These are phyloP conservation scores for Oidiodendron maius DNA, from an alignment of 495 filamentous ascomycete species.

Conservation along the genomic window DNA sequence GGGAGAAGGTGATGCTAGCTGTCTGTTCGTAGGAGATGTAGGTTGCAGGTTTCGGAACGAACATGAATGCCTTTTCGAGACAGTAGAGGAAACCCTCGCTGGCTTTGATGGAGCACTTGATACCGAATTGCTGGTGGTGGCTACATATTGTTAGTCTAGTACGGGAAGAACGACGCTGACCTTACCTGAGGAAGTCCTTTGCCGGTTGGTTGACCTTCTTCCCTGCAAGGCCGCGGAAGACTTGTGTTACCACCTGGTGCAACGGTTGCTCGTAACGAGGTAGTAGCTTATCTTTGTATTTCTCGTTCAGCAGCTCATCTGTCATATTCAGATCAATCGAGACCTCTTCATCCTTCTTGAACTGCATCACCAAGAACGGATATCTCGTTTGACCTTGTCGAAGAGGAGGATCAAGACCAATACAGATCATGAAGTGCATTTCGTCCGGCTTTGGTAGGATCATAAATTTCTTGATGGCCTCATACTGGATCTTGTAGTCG, in stretches of 20 bases:
- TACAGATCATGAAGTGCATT: conserved; percentile 85
- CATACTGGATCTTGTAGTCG: conserved; percentile 99
- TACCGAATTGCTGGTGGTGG: conserved; percentile 88
- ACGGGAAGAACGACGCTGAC: conserved; percentile 1
- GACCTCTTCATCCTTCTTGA: conserved; percentile 96
- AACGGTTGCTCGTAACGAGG: conserved; percentile 87
- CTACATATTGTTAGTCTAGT: conserved; percentile 30
- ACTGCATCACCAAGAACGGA: conserved; percentile 98
- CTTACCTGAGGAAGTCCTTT: conserved; percentile 76
- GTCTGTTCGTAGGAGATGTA: conserved; percentile 93
- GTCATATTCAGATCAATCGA: conserved; percentile 95
- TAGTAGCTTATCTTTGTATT: conserved; percentile 84
- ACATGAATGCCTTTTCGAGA: conserved; percentile 97
- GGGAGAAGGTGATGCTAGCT: conserved; percentile 84
- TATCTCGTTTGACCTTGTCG: conserved; percentile 98
- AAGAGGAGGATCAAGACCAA: conserved; percentile 92
- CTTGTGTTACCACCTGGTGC: conserved; percentile 83
- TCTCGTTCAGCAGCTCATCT: conserved; percentile 73
- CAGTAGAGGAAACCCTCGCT: conserved; percentile 97
- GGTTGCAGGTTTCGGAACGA: conserved; percentile 95
- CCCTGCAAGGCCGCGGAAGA: conserved; percentile 88
- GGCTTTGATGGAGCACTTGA: conserved; percentile 99
- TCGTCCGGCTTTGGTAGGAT: conserved; percentile 97
- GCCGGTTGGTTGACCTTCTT: conserved; percentile 93
- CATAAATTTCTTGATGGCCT: conserved; percentile 97